Conservation (phyloP, 805 yeast species). For the Teunomyces gatunensis region DNA sequence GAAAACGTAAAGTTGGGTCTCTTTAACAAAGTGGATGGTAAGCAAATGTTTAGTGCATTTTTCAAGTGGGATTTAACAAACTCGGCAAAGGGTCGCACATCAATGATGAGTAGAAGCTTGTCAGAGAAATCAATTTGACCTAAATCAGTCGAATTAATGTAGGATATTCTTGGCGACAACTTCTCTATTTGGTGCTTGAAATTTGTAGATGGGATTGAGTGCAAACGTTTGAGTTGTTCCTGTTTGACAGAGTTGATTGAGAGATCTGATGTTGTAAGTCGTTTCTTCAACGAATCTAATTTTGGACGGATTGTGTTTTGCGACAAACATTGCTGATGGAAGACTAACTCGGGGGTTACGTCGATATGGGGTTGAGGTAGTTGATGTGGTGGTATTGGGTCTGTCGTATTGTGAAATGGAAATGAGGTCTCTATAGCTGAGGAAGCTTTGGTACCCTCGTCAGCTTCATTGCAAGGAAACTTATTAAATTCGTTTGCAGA, state of each 20-base stretch:
- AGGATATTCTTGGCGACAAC: constrained; percentile 20
- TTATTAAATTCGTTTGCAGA: constrained; percentile 5
- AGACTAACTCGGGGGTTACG: neutral
- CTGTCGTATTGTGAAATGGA: constrained; percentile 7
- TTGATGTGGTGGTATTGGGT: neutral
- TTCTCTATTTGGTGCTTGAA: constrained; percentile 20
- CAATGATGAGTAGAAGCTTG: constrained; percentile 48
- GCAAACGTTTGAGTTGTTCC: constrained; percentile 23
- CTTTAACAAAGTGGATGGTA: constrained; percentile 85
- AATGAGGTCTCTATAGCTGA: constrained; percentile 23
- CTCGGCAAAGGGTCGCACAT: constrained; percentile 79
- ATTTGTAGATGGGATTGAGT: constrained; percentile 18
- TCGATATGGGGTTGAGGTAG: neutral
- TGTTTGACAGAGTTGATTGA: constrained; percentile 17
- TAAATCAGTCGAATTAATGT: constrained; percentile 13
- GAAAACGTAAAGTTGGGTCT: constrained; percentile 68
- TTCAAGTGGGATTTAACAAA: constrained; percentile 56
- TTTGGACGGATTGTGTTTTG: constrained; percentile 2
- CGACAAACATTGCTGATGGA: neutral
- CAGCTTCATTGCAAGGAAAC: constrained; percentile 2
- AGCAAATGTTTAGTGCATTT: constrained; percentile 70
- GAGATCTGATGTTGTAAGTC: constrained; percentile 20
- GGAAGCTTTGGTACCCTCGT: constrained; percentile 9
- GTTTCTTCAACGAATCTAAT: constrained; percentile 15
- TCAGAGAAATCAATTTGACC: constrained; percentile 5